Evolutionary conservation across 2,329 filamentous ascomycete genomes (phyloP), one percentile per base, ranked within the genome.

Genomic region (Neopestalotiopsis rosae): DNA sequence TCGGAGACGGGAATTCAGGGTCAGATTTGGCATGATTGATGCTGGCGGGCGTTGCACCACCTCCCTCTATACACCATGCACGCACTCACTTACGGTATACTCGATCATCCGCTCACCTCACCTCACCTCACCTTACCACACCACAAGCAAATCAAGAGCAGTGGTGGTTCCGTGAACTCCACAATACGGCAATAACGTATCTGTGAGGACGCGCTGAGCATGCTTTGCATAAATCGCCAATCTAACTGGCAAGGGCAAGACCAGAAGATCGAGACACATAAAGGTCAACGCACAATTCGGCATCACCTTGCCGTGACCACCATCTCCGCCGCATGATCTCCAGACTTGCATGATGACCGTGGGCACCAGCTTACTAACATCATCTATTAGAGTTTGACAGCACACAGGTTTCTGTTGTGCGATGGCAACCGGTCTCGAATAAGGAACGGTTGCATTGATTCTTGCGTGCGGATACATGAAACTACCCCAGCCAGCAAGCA

Each of bases 301-400:
- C 45, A 52, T 52, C 45, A 52, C 45, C 14, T 52, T 52, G 45
- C 45, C 45, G 45, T n/a, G 45, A 52, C 45, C 45, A 52, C 45
- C 45, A 24, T 59, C 28, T 30, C 30, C 24, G 24, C 24, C 24
- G 28, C 24, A 59, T 30, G 57, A 59, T 59, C 57, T 59, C 24
- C 57, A 59, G 30, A 34, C 57, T 24, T 59, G 57, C 57, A 59
- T 59, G 45, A 52, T 34, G 57, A 56, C 57, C 28, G 24, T 59
- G 13, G 57, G 24, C 20, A 59, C 30, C 28, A 12, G 24, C 45
- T 52, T 52, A 52, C 45, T 52, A 24, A 62, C 59, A 62, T 38
- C 6, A 30, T 62, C 30, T 34, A 34, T 61, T 62, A 62, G 59
- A 62, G 59, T 40, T 62, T 34, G 32, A 62, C n/a, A 62, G 57